Percentiles rank a stretch among this genome's conserved stretches.
phyloP scores from a whole-genome alignment of 139 green algal species.

The Spirogloea muscicola region DNA sequence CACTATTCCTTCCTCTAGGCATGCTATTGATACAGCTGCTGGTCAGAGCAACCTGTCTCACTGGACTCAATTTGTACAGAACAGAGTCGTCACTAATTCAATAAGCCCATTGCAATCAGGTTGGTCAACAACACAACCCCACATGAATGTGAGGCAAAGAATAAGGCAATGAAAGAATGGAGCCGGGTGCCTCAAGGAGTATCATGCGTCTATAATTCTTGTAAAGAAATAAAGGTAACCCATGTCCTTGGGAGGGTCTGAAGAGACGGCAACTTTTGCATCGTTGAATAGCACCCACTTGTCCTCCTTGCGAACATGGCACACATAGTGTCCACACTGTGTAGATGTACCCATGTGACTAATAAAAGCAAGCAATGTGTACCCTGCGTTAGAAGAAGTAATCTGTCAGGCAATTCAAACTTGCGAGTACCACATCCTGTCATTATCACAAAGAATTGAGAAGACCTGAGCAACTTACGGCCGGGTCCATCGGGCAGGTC shows the following conservation, averaged over 20 bases:
- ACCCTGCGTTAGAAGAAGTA: conserved; percentile 55
- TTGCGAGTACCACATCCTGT: not conserved
- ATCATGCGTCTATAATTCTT: too few species aligned
- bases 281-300: conserved; percentile 97
- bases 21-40: too few species aligned
- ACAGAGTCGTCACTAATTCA: too few species aligned
- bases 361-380: conserved; percentile 84
- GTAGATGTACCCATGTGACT: conserved; percentile 92
- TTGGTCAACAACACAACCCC: too few species aligned
- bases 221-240: conserved; percentile 97
- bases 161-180: too few species aligned
- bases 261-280: conserved; percentile 87
- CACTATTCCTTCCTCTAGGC: too few species aligned
- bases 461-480: conserved; percentile 30
- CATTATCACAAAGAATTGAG: not conserved
- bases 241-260: conserved; percentile 73
- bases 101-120: too few species aligned
- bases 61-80: too few species aligned
- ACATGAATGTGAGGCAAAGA: too few species aligned
- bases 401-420: not conserved
- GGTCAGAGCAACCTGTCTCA: too few species aligned
- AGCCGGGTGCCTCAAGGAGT: too few species aligned
- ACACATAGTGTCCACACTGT: conserved; percentile 93
- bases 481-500: conserved; percentile 32
- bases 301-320: conserved; percentile 77